Base-by-base conservation (phyloP, 192 early-diverging fungal species). In the Mortierella claussenii region DNA sequence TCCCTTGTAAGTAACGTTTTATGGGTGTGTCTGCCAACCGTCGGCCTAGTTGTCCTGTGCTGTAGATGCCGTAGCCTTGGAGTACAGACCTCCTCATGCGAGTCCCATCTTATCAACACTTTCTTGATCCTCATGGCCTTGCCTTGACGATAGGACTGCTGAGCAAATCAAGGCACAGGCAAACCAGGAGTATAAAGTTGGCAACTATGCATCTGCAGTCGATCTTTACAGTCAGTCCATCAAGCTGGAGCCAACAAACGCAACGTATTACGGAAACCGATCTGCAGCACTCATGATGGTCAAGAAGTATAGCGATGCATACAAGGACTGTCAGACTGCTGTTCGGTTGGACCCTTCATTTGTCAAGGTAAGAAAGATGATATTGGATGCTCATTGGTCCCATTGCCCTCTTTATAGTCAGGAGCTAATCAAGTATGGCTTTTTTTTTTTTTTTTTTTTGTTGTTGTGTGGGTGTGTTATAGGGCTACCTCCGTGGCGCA, bases 231-330 rank as follows among this genome's bases (percentile, higher is more conserved):
- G 82, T 12, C 60, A 92, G 51, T 88, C 90, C 1, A 90, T 94
- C 44, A 90, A 89, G 30, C 32, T 87, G n/a, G 79, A 80, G 31
- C 87, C 92, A 40, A 57, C 76, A 20, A 81, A 68, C n/a, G 75
- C 88, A 10, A 93, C 88, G 4, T 91, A 89, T 57, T 91, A 91
- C 59, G 79, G 78, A 52, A 95, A 95, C 79, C 83, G 94, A n/a
- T 87, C 91, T 11, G 94, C 94, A 11, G 93, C 94, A 15, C 81
- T 86, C 21, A 86, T 89, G 60, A 92, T 93, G 88, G 55, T 88
- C 36, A 81, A 83, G 30, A 82, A 84, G 31, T 90, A 85, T 57
- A 79, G 68, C 40, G 82, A 88, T 13, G 89, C 90, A 9, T 56
- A 88, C 17, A 65, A 69, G 17, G 94, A 95, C 78, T 92, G 89